phyloP scores from a whole-genome alignment of 768 basidiomycete species.

The Mycena metata region DNA sequence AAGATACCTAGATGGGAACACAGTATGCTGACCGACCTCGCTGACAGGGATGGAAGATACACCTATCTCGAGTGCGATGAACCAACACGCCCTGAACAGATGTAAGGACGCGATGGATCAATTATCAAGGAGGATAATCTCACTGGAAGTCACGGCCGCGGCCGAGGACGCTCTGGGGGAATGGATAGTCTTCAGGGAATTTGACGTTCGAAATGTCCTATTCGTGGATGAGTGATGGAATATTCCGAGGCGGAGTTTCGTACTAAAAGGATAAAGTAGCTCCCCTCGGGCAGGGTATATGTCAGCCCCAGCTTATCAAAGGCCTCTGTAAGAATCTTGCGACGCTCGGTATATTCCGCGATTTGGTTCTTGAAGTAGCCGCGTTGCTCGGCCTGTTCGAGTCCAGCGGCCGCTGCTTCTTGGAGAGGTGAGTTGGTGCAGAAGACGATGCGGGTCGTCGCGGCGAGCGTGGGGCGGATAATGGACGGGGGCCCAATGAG shows the following conservation, averaged over 20 bases:
- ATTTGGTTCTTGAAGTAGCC: constrained; percentile 85
- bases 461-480: constrained; percentile 89
- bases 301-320: constrained; percentile 88
- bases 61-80: constrained; percentile 90
- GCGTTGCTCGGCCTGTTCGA: constrained; percentile 81
- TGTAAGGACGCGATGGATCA: not conserved
- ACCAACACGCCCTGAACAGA: constrained; percentile 86
- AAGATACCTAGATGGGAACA: constrained; percentile 8
- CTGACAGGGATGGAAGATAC: constrained; percentile 54
- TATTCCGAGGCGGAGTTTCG: constrained; percentile 41
- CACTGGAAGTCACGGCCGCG: constrained; percentile 91
- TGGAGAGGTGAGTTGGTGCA: constrained; percentile 95
- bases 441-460: constrained; percentile 94
- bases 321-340: constrained; percentile 78
- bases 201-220: constrained; percentile 84
- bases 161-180: constrained; percentile 80
- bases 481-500: constrained; percentile 89
- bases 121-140: constrained; percentile 34
- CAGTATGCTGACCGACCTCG: not conserved
- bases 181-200: constrained; percentile 88
- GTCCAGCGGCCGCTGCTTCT: constrained; percentile 91
- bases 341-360: constrained; percentile 84
- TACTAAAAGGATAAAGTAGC: constrained; percentile 91
- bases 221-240: constrained; percentile 21
- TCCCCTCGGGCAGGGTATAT: constrained; percentile 91